Evolutionary conservation across 2,329 filamentous ascomycete species (phyloP), one percentile per base, ranked within the genome.

Genomic region (Venturiaceae sp.): DNA sequence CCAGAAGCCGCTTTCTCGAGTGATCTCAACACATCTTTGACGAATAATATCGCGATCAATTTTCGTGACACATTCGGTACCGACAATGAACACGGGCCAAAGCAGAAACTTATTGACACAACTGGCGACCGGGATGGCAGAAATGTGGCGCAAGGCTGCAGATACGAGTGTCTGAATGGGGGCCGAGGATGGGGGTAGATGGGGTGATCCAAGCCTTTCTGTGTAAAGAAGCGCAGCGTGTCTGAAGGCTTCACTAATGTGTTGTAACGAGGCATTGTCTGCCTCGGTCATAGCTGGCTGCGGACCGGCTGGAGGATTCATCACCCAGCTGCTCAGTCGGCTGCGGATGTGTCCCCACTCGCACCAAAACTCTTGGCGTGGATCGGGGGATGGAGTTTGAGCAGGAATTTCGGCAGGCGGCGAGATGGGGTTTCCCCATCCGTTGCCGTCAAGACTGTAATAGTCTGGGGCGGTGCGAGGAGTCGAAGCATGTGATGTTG

Each of bases 31-130:
- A 73, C 90, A 95, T 65, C 91, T 86, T 63, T 83, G 80, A 57
- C 91, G 84, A 56, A 96, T 87, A 60, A 92, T 83, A 59, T 83
- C 82, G 62, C 92, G 87, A 67, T 96, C 88, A 55, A 85, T 77
- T 66, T 88, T 84, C 63, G 90, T 87, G 62, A 94, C 86, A 66
- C 90, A 95, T 74, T 96, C 92, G 23, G 89, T 91, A 21, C 92
- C 92, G 1, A 87, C 85, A 56, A 96, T 87, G 69, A 96, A 96
- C 3, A 96, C 80, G 2, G 92, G 92, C 92, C 92, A 96, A 8
- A 96, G 82, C 9, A 96, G 75, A 69, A 95, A 96, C 68, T 96
- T 95, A 72, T 95, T 87, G 37, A 87, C 85, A 53, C 80, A 81
- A 65, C 82, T 84, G 41, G 81, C 87, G 3, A 85, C 80, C 62